Evolutionary conservation across 2,329 filamentous ascomycete species (phyloP), one percentile per base, ranked within the genome.

Genomic region (Phaeoacremonium minimum): DNA sequence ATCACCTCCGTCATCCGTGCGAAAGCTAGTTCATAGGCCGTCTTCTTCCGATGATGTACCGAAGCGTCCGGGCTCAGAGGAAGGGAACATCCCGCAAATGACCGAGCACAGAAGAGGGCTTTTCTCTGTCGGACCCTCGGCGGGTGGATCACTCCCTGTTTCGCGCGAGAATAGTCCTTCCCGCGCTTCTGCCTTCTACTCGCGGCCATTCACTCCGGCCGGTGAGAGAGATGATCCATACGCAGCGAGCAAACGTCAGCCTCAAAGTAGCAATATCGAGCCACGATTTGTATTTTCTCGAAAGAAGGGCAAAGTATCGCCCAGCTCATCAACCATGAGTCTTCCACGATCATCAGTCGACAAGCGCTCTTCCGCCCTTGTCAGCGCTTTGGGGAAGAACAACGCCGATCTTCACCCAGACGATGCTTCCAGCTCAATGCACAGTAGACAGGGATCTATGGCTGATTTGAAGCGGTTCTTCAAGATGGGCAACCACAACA

Each of bases 401-500:
- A 52, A 52, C 8, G n/a, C n/a, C n/a, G 73, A 81, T 18, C 60
- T 67, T 16, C 58, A 67, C 35, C 49, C 60, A 30, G 56, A 71
- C 38, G 65, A 74, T 60, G 60, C 57, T 45, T 55, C 54, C 46
- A 55, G 66, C 26, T 64, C 66, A 37, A 64, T 64, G 3, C 71
- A 73, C 42, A 71, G 64, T 44, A 70, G 74, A 34, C 79, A 87
- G 41, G 81, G 85, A 15, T 96, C 93, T 5, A 97, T 97, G 85
- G 83, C 86, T 4, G 91, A 97, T 51, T 64, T 98, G 42, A 96
- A 95, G 65, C 78, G 93, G n/a, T 98, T 98, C 59, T 95, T 98
- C 70, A 93, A 83, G 61, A 81, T 88, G 42, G 78, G 83, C 35
- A 76, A 78, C 3, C 74, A 81, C 46, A 65, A 75, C 47, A 88